phyloP scores from a whole-genome alignment of 129 eudicot genomes.

The Glebionis coronaria region DNA sequence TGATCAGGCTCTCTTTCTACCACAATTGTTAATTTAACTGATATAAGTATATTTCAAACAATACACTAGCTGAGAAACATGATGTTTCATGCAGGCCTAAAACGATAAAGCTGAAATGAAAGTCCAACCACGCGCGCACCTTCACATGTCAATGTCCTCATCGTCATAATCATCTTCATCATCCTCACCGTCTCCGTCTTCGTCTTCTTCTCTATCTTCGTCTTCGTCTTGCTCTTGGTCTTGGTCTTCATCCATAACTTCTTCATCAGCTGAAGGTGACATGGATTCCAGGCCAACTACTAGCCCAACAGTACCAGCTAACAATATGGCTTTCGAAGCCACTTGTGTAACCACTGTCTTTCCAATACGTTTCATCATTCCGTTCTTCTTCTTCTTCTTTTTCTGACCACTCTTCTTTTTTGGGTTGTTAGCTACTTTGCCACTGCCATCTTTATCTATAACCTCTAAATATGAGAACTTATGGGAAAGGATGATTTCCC shows the following conservation, averaged over 20 bases:
- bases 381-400: neutral
- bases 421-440: neutral
- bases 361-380: neutral
- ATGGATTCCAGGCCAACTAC: neutral
- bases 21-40: too few relatives aligned
- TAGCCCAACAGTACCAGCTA: neutral
- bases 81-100: too few relatives aligned
- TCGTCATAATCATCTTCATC: neutral
- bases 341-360: neutral
- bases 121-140: too few relatives aligned
- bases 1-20: too few relatives aligned
- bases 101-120: too few relatives aligned
- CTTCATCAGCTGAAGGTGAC: neutral
- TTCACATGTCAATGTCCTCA: neutral
- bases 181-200: neutral
- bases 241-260: neutral
- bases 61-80: too few relatives aligned
- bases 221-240: neutral
- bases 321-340: neutral
- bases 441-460: neutral
- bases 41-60: too few relatives aligned
- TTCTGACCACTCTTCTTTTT: neutral
- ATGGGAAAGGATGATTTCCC: conserved; percentile 11
- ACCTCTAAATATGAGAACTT: neutral
- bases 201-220: neutral